Percentiles rank a stretch among this genome's conserved stretches.
These are phyloP conservation scores for Microstegium vimineum DNA, from an alignment of 176 grass and related monocot species.

Conservation along the genomic window DNA sequence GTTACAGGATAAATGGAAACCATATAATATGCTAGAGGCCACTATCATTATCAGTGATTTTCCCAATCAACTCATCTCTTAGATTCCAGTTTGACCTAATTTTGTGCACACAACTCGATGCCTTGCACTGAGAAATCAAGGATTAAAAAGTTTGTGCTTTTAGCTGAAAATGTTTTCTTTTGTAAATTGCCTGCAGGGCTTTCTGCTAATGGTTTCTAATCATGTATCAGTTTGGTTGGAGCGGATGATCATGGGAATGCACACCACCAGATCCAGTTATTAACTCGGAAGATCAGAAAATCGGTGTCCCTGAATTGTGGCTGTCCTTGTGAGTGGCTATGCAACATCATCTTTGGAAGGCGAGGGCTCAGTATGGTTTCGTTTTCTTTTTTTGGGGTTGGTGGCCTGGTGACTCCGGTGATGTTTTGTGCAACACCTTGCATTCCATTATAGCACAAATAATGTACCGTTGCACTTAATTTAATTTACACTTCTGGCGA, in stretches of 20 bases:
- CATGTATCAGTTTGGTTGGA: background rate
- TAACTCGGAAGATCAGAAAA: slow-evolving; percentile 9
- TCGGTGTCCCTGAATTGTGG: background rate
- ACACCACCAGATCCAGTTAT: background rate
- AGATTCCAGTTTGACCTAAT: background rate
- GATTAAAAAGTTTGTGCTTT: too few relatives aligned
- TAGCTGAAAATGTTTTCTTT: too few relatives aligned
- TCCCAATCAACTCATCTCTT: background rate
- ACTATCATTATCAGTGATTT: background rate
- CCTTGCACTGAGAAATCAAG: background rate
- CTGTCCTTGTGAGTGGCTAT: background rate
- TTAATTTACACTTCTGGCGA: background rate
- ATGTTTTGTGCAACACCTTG: slow-evolving; percentile 23
- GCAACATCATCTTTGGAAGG: background rate
- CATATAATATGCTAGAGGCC: background rate
- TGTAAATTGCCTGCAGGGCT: background rate
- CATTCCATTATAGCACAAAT: slow-evolving; percentile 26
- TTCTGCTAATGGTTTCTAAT: slow-evolving; percentile 21
- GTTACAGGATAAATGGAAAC: background rate
- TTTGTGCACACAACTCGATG: background rate
- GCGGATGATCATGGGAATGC: slow-evolving; percentile 4
- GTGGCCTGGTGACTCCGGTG: background rate
- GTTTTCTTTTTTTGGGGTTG: slow-evolving; percentile 10
- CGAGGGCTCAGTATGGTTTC: background rate
- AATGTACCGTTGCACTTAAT: slow-evolving; percentile 15